Evolutionary conservation across 1,284 basidiomycete genomes (phyloP).

Genomic region (Pseudozyma sp.): DNA sequence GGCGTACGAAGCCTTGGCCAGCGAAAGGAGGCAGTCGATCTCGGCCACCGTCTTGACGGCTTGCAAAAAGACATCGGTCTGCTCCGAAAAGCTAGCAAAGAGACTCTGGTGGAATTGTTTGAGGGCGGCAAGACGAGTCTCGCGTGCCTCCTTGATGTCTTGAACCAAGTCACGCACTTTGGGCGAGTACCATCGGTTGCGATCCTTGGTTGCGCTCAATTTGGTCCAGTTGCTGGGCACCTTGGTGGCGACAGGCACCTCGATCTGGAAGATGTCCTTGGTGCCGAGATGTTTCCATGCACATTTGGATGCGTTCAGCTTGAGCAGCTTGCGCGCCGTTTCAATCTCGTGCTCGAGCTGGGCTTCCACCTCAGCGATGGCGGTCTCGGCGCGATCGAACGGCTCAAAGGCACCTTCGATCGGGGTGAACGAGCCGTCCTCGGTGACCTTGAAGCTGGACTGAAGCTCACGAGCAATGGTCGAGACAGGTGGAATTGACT

Average conservation of each 20-base stretch:
- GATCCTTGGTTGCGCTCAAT: conserved; percentile 65
- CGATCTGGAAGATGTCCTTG: conserved; percentile 68
- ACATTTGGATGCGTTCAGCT: conserved; percentile 48
- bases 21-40: conserved; percentile 91
- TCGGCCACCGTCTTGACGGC: conserved; percentile 78
- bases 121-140: conserved; percentile 65
- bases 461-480: conserved; percentile 52
- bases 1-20: conserved; percentile 88
- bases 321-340: conserved; percentile 50
- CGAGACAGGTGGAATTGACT: conserved; percentile 58
- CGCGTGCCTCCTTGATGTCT: conserved; percentile 67
- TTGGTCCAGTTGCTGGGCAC: conserved; percentile 65
- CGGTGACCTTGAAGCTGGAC: conserved; percentile 53
- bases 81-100: conserved; percentile 85
- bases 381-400: conserved; percentile 58
- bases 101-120: conserved; percentile 62
- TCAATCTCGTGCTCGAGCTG: conserved; percentile 59
- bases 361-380: conserved; percentile 53
- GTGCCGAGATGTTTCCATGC: conserved; percentile 68
- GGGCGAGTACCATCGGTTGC: conserved; percentile 66
- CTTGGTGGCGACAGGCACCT: conserved; percentile 62
- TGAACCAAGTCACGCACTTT: conserved; percentile 64
- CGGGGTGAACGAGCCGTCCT: conserved; percentile 65
- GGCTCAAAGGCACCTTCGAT: conserved; percentile 50
- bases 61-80: conserved; percentile 71